Conservation (phyloP, 176 grass and related monocot genomes). For the Aegilops speltoides region DNA sequence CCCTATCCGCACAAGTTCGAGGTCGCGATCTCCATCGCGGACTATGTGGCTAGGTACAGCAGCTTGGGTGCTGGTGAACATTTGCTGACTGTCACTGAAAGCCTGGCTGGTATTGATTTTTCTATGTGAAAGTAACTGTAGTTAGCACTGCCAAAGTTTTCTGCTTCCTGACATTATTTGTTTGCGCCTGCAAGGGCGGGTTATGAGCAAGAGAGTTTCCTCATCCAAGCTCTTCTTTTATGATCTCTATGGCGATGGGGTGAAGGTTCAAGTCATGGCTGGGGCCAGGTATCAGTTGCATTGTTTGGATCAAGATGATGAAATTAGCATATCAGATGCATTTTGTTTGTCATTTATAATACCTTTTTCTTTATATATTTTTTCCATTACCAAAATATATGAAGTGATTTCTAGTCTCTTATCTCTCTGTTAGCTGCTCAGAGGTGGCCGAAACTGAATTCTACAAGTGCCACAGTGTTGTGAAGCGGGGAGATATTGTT, state of each 20-base stretch:
- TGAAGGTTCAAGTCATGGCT: conserved; percentile 67
- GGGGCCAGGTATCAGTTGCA: conserved; percentile 47
- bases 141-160: neutral
- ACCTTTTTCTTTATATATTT: neutral
- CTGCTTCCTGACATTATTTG: neutral
- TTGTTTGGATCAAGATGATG: neutral
- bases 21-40: conserved; percentile 12
- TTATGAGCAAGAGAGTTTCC: conserved; percentile 69
- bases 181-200: conserved; percentile 40
- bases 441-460: conserved; percentile 53
- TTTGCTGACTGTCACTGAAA: conserved; percentile 27
- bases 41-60: conserved; percentile 39
- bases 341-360: neutral
- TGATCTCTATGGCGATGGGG: conserved; percentile 50
- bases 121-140: neutral
- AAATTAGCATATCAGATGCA: neutral
- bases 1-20: conserved; percentile 60
- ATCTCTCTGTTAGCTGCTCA: conserved; percentile 35
- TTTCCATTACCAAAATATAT: neutral
- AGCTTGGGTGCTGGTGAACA: conserved; percentile 43
- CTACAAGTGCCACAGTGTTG: conserved; percentile 43
- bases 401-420: neutral
- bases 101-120: conserved; percentile 45
- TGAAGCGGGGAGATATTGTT: conserved; percentile 67
- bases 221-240: conserved; percentile 73